Evolutionary conservation across 768 basidiomycete species (phyloP), one percentile per base, ranked within the genome.

Genomic region (Leccinum longicurvipes): DNA sequence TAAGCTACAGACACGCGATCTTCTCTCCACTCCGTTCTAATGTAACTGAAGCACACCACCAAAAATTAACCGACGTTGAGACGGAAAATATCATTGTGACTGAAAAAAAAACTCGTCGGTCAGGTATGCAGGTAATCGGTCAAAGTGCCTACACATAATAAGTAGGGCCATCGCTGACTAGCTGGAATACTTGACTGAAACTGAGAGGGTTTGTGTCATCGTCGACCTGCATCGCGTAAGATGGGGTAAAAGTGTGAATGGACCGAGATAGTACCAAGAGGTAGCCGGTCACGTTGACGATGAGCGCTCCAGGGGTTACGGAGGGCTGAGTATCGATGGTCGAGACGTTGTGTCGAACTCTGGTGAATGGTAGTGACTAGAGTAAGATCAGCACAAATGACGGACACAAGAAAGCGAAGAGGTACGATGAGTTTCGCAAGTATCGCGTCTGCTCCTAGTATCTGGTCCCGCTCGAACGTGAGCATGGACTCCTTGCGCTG

Each of bases 141-240:
- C 31, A 11, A 41, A 42, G 55, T 11, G 77, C 91, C 47, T 73
- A 94, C 93, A 98, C 89, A 69, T 86, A 98, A 78, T 88, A 95
- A 61, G 82, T 82, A 19, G 60, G 63, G 6, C 78, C 82, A 3
- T 95, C 91, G 25, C 83, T 86, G 51, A 91, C 79, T 55, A 99
- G 84, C 62, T 96, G 93, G 84, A 99, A 99, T 59, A 85, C 78
- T 74, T 99, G 97, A 61, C 86, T 91, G 78, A 91, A 99, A 65
- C 84, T 85, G 54, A 99, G 76, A n/a, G 91, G 84, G 62, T 90
- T 89, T 55, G 73, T 42, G 60, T 78, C 79, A 58, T 89, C 91
- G 63, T 98, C 95, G 61, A 98, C 84, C 91, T 93, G 61, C 31
- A 51, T 49, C 45, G 47, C 28, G 44, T 61, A 6, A 56, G 57